A percentile compares a stretch with the other conserved stretches of the same genome.
Conservation (phyloP, 768 basidiomycete genomes). For the Artomyces pyxidatus region DNA sequence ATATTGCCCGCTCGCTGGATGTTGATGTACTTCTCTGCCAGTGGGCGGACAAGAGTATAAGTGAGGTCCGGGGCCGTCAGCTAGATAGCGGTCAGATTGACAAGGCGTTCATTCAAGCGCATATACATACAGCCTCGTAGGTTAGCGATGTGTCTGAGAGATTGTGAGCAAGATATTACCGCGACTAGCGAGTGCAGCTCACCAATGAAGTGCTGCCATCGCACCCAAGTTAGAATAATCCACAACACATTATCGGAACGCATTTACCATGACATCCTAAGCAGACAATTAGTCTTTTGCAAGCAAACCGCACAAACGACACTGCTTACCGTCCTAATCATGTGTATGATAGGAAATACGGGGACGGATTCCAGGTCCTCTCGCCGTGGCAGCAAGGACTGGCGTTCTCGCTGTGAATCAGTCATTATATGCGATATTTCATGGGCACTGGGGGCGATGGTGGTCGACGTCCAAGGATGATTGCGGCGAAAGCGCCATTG, state of each 20-base stretch:
- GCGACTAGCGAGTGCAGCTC: constrained; percentile 12
- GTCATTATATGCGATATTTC: not conserved
- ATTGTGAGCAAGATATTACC: constrained; percentile 1
- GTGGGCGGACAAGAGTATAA: constrained; percentile 82
- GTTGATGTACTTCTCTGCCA: constrained; percentile 77
- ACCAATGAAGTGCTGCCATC: constrained; percentile 62
- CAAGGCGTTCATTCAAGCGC: not conserved
- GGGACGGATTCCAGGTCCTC: constrained; percentile 48
- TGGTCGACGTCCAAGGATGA: too few species aligned
- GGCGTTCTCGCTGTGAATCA: constrained; percentile 19
- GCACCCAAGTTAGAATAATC: not conserved
- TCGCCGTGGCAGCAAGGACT: constrained; percentile 36
- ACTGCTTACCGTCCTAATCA: constrained; percentile 53
- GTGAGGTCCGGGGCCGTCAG: constrained; percentile 81
- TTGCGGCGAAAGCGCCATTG: too few species aligned
- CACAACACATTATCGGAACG: not conserved
- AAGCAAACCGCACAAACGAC: constrained; percentile 14
- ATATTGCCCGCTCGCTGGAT: constrained; percentile 71
- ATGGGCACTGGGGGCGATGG: not conserved
- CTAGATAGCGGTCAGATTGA: constrained; percentile 28
- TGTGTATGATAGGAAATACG: constrained; percentile 78
- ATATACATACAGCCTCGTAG: constrained; percentile 60
- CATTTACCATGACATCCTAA: constrained; percentile 10
- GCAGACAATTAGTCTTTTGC: constrained; percentile 11
- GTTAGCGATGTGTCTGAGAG: constrained; percentile 72